Base-by-base conservation (phyloP, 2,329 filamentous ascomycete genomes). In the Alternaria arbusti region DNA sequence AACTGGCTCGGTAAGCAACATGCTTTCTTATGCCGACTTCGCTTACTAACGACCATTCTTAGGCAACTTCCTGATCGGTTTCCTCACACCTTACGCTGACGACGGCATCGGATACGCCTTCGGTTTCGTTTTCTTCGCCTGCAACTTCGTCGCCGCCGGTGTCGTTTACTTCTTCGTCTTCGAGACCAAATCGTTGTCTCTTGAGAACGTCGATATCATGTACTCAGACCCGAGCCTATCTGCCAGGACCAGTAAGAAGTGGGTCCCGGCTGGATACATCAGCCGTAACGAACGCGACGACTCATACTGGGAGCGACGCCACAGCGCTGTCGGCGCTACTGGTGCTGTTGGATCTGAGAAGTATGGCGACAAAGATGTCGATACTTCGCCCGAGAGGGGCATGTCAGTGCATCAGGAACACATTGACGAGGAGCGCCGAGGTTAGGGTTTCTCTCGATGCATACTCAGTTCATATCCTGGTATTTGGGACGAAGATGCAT, bases 31-130 rank as follows among this genome's bases (percentile, higher is more conserved):
- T 25, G 9, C 7, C 12, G 23, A 26, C 17, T 47, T 15, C 11
- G 15, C 77, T 81, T 74, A 4, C 13, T 36, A 46, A 70, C 61
- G 45, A 66, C 26, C 13, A 9, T 20, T 23, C 13, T 6, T 20
- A 70, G 75, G 73, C 15, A 78, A 79, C 82, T 84, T 79, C 64
- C 28, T 79, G 60, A 74, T 79, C 40, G 75, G 67, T 25, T 79
- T 79, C 62, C 66, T 79, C 28, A 79, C 77, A 3, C 76, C 77
- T 0, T 79, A 74, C 45, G 75, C 75, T 44, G 76, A 77, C 47
- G 69, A 64, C 10, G 75, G 75, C 10, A 77, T 78, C 52, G 65
- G 74, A n/a, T 78, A 75, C 57, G 69, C 70, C 25, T 78, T 77
- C 47, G 77, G 76, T 3, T 79, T 76, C 54, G 74, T 79, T 45